A percentile compares a stretch with the other conserved stretches of the same genome.
Conservation (phyloP, 2,329 filamentous ascomycete genomes). For the Phaeoacremonium minimum region DNA sequence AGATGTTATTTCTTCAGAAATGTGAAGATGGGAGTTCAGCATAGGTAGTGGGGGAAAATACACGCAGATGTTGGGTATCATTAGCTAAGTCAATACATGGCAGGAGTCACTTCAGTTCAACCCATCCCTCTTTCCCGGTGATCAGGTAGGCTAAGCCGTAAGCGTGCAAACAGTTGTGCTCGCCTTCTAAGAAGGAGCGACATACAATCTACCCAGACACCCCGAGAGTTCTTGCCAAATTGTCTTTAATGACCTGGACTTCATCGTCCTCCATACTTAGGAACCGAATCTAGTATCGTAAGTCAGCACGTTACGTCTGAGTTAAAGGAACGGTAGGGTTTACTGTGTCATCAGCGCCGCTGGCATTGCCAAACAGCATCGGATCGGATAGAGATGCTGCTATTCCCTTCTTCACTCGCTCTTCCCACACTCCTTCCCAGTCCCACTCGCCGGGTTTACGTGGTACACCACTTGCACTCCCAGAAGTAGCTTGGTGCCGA, state of each 20-base stretch:
- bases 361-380: conserved; percentile 67
- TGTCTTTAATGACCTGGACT: conserved; percentile 53
- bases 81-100: no score
- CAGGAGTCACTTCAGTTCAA: no score
- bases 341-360: conserved; percentile 68
- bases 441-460: conserved; percentile 83
- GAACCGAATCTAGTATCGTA: conserved; percentile 56
- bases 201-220: no score
- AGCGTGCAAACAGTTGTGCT: no score
- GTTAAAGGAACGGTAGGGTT: conserved; percentile 7
- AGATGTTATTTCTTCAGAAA: no score
- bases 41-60: no score
- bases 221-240: conserved; percentile 48
- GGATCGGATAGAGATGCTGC: conserved; percentile 73
- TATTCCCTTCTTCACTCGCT: conserved; percentile 76
- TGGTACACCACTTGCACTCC: conserved; percentile 13
- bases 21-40: no score
- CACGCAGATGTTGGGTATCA: no score
- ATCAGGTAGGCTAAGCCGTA: no score
- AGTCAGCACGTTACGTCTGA: conserved; percentile 12
- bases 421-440: conserved; percentile 96
- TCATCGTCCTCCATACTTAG: conserved; percentile 57
- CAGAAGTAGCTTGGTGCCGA: conserved; percentile 18
- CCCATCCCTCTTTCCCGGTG: no score
- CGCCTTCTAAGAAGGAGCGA: no score